Evolutionary conservation across 2,329 filamentous ascomycete genomes (phyloP).

Genomic region (Nannizzia gypsea): DNA sequence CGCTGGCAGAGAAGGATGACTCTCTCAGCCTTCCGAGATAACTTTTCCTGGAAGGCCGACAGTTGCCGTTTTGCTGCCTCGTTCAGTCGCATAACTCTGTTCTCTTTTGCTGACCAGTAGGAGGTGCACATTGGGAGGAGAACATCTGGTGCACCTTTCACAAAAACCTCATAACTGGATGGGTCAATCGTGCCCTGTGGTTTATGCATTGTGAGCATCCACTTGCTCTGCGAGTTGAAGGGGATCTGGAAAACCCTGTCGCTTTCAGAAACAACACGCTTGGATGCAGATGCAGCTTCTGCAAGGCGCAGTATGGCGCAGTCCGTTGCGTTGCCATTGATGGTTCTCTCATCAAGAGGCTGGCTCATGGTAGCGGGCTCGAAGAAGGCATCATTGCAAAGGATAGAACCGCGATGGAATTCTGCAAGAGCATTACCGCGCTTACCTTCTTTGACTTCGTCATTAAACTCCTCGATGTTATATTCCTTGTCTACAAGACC

Average conservation of each 20-base stretch:
- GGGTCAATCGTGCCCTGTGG: slow-evolving; percentile 16
- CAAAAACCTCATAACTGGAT: slow-evolving; percentile 38
- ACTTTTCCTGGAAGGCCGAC: slow-evolving; percentile 52
- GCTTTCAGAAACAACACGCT: slow-evolving; percentile 51
- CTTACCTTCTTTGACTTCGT: slow-evolving; percentile 50
- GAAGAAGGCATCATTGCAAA: slow-evolving; percentile 67
- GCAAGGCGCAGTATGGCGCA: slow-evolving; percentile 62
- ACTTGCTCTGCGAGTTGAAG: slow-evolving; percentile 78
- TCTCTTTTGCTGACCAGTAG: slow-evolving; percentile 46
- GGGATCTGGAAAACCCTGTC: slow-evolving; percentile 55
- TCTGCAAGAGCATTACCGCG: slow-evolving; percentile 33
- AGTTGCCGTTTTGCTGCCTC: slow-evolving; percentile 36
- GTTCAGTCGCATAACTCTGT: slow-evolving; percentile 42
- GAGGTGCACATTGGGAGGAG: slow-evolving; percentile 57
- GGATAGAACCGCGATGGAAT: slow-evolving; percentile 45
- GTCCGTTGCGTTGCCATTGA: slow-evolving; percentile 67
- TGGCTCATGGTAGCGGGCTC: slow-evolving; percentile 51
- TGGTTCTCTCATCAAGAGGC: slow-evolving; percentile 49
- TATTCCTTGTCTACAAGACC: slow-evolving; percentile 23
- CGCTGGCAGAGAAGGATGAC: slow-evolving; percentile 56
- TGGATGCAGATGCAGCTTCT: slow-evolving; percentile 50
- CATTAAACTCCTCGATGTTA: not conserved
- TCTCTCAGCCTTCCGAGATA: slow-evolving; percentile 58
- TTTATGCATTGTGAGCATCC: slow-evolving; percentile 56
- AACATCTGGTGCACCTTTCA: slow-evolving; percentile 69